Percentiles rank a stretch among this genome's conserved stretches.
Conservation (phyloP, 2,329 filamentous ascomycete species). For the Pseudogymnoascus sp. region DNA sequence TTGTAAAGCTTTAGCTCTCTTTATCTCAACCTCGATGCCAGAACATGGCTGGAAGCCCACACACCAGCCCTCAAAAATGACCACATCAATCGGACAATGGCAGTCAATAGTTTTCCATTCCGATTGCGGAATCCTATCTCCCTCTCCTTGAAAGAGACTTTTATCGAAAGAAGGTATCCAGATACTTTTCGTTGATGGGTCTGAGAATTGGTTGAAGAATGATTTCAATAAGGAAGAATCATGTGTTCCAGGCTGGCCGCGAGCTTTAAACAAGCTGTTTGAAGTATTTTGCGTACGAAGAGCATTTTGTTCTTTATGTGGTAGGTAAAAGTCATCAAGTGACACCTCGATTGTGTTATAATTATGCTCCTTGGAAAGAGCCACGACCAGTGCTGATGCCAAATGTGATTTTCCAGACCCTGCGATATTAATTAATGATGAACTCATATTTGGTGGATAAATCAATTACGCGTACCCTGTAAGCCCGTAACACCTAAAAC, state of each 20-base stretch:
- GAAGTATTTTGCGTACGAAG: slow-evolving; percentile 57
- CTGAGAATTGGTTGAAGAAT: slow-evolving; percentile 11
- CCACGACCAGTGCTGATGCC: background rate
- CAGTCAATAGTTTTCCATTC: slow-evolving; percentile 42
- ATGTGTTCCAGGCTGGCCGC: slow-evolving; percentile 65
- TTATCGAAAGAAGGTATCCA: slow-evolving; percentile 60
- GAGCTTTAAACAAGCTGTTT: slow-evolving; percentile 71
- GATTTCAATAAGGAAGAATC: slow-evolving; percentile 13
- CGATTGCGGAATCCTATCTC: slow-evolving; percentile 47
- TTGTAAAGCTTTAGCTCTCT: slow-evolving; percentile 36
- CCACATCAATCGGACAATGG: slow-evolving; percentile 33
- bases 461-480: background rate
- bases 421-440: background rate
- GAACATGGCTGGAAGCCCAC: slow-evolving; percentile 55
- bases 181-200: background rate
- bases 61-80: slow-evolving; percentile 68
- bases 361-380: background rate
- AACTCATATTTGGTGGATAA: background rate
- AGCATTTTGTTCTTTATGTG: slow-evolving; percentile 56
- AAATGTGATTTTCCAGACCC: background rate
- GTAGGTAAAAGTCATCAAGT: slow-evolving; percentile 81
- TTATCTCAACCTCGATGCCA: slow-evolving; percentile 36
- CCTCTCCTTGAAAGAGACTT: slow-evolving; percentile 51
- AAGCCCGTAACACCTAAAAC: background rate
- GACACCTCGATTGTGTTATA: background rate